Base-by-base conservation (phyloP, 1,284 basidiomycete genomes). In the Ustilago trichophora region DNA sequence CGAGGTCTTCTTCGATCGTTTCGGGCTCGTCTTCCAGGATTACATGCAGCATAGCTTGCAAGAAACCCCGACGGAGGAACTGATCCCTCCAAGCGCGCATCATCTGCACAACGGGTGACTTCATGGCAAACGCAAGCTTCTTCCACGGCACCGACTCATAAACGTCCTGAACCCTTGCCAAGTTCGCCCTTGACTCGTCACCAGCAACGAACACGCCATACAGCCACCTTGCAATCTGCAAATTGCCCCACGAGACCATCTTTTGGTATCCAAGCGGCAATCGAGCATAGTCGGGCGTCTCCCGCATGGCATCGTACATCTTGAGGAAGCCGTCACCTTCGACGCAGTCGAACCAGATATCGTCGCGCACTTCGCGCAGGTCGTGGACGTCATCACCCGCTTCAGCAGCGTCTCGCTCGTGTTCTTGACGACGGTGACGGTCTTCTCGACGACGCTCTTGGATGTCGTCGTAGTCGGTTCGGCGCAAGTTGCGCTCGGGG, bases 321-420 rank as follows among this genome's bases (percentile, higher is more conserved):
- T 75, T 73, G 22, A 76, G 63, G 58, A 80, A 79, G 10, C 75
- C 78, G 41, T 78, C 73, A 4, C 71, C 72, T 33, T 76, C 72
- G 35, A 78, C 69, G 22, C 78, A 80, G 60, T 76, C 77, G 31
- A 59, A 54, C 75, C 77, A 78, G 49, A 80, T 62, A 19, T 68
- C 56, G 42, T 77, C 66, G 36, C 69, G 60, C 32, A 76, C 67
- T 18, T 72, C 64, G 34, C 75, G 75, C 42, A 79, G 62, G 18
- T 73, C 74, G 35, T 76, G 65, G 27, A 79, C 75, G 21, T 76
- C 75, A 22, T 75, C 75, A 8, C 74, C 75, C 6, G 78, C 75
- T 31, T 65, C 55, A 27, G 60, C 70, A 2, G 75, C 75, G 35
- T 73, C 77, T 18, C 55, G 65, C 13, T 70, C 72, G 42, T 78